Percentiles rank a stretch among this genome's conserved stretches.
phyloP scores from a whole-genome alignment of 2,329 filamentous ascomycete species.

The Cercospora janseana region DNA sequence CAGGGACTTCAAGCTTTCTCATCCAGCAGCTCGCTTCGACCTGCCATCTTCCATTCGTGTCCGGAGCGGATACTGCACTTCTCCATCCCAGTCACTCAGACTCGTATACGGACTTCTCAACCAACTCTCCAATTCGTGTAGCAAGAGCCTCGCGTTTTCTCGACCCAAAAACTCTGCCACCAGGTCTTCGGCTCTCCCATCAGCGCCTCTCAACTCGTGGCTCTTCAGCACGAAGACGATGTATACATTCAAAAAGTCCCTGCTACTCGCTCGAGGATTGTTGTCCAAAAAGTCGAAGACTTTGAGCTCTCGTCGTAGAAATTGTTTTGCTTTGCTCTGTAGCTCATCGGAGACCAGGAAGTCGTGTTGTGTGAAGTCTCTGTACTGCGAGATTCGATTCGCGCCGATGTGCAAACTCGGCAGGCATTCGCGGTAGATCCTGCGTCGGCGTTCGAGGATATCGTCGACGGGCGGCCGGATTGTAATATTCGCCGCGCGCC shows the following conservation, averaged over 20 bases:
- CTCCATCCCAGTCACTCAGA: constrained; percentile 74
- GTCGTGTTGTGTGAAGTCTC: constrained; percentile 65
- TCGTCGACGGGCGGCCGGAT: constrained; percentile 18
- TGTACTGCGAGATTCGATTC: constrained; percentile 73
- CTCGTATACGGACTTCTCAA: constrained; percentile 73
- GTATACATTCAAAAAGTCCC: constrained; percentile 81
- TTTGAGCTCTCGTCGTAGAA: constrained; percentile 77
- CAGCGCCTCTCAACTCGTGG: constrained; percentile 75
- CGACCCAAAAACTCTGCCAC: constrained; percentile 74
- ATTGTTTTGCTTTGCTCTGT: constrained; percentile 72
- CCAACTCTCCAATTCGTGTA: constrained; percentile 83
- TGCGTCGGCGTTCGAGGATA: constrained; percentile 60
- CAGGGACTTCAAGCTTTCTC: no score
- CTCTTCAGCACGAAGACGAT: constrained; percentile 79
- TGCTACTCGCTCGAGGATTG: constrained; percentile 29
- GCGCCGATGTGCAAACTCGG: constrained; percentile 81
- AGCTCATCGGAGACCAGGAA: constrained; percentile 66
- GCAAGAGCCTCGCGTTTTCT: constrained; percentile 68
- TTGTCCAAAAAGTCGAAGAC: constrained; percentile 72
- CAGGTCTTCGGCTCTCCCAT: constrained; percentile 75
- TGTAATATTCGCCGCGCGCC: background rate
- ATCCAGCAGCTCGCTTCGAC: no score
- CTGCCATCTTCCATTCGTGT: no score
- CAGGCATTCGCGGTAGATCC: constrained; percentile 69
- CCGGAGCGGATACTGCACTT: constrained; percentile 75